Percentiles rank a stretch among this genome's conserved stretches.
Conservation (phyloP, 2,329 filamentous ascomycete species). For the Diaporthe longicolla region DNA sequence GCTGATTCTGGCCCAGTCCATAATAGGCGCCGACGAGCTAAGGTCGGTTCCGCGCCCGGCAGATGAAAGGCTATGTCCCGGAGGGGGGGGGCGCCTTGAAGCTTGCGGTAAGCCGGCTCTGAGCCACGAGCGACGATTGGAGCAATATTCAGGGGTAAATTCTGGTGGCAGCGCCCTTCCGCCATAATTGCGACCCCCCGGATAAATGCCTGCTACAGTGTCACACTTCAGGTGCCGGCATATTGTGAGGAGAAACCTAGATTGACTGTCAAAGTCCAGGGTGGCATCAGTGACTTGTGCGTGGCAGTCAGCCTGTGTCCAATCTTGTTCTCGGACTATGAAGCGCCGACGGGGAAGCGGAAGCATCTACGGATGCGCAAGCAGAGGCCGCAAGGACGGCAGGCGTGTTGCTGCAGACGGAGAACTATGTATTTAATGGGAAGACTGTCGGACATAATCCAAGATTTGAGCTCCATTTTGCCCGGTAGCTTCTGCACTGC, state of each 20-base stretch:
- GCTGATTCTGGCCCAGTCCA: neutral
- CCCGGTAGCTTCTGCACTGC: neutral
- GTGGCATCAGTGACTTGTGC: neutral
- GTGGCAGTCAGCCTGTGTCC: neutral
- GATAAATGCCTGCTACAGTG: conserved; percentile 22
- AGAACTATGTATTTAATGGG: conserved; percentile 17
- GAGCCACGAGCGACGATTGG: neutral
- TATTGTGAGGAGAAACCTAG: conserved; percentile 21
- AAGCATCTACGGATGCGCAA: neutral
- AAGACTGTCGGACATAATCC: neutral
- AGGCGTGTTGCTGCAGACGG: neutral
- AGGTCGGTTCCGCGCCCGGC: neutral
- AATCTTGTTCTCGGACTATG: conserved; percentile 18
- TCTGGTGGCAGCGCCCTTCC: neutral
- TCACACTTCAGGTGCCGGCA: conserved; percentile 5
- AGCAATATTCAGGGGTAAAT: conserved; percentile 20
- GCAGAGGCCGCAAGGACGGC: neutral
- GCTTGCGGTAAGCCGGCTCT: conserved; percentile 8
- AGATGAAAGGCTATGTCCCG: neutral
- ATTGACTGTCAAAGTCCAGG: conserved; percentile 3
- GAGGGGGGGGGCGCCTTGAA: neutral
- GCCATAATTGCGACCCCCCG: conserved; percentile 15
- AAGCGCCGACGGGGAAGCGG: conserved; percentile 33
- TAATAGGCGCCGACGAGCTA: neutral
- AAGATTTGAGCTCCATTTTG: neutral